phyloP scores from a whole-genome alignment of 164 flowering plant genomes.

The Liriodendron chinense region DNA sequence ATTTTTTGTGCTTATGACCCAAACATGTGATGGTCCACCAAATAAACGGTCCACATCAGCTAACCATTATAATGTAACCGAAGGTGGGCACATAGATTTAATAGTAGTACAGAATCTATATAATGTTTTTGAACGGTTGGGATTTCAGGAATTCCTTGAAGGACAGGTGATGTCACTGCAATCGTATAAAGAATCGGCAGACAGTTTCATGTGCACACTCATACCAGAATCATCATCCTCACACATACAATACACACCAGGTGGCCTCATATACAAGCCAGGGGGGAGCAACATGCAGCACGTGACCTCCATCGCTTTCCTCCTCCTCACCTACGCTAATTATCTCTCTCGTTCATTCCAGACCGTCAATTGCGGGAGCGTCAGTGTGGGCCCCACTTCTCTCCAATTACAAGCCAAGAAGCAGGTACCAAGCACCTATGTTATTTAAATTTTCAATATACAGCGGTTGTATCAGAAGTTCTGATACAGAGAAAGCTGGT shows the following conservation, averaged over 20 bases:
- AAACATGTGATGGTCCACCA: too few species aligned
- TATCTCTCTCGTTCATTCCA: conserved; percentile 57
- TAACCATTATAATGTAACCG: too few species aligned
- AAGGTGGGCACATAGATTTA: too few species aligned
- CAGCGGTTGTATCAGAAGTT: too few species aligned
- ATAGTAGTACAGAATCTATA: too few species aligned
- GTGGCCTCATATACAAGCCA: conserved; percentile 86
- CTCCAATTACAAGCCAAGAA: conserved; percentile 64
- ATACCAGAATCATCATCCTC: conserved; percentile 71
- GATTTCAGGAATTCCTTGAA: conserved; percentile 74
- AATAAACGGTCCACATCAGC: too few species aligned
- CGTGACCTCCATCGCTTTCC: conserved; percentile 80
- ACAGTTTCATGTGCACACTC: conserved; percentile 87
- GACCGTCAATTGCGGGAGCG: conserved; percentile 61
- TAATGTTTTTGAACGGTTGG: neutral
- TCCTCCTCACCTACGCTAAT: conserved; percentile 77
- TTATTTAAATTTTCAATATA: too few species aligned
- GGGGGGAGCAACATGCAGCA: conserved; percentile 97
- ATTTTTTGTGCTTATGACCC: too few species aligned
- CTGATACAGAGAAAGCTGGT: too few species aligned
- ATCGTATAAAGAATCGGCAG: conserved; percentile 83
- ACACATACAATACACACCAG: conserved; percentile 79
- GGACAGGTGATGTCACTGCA: conserved; percentile 47
- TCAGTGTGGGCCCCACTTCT: conserved; percentile 40
- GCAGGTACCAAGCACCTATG: conserved; percentile 18